phyloP scores from a whole-genome alignment of 805 yeast genomes.

The Starmerella tilneyi region DNA sequence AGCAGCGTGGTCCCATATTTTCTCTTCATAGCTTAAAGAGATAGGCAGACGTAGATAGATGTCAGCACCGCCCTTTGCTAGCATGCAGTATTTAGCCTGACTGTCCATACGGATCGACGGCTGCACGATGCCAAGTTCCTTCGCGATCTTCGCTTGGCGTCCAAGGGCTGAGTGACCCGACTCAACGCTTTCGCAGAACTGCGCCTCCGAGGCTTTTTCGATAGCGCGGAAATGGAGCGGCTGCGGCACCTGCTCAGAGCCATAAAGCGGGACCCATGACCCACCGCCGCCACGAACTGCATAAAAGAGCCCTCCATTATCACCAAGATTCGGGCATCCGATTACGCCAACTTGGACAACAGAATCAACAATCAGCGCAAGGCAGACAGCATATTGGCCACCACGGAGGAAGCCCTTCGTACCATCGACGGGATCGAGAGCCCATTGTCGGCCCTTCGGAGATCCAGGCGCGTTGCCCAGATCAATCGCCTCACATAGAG shows the following conservation, averaged over 20 bases:
- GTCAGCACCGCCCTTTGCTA: slow-evolving; percentile 87
- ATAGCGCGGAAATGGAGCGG: slow-evolving; percentile 45
- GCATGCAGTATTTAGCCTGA: slow-evolving; percentile 89
- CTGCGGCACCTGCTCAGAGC: slow-evolving; percentile 21
- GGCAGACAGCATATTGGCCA: slow-evolving; percentile 93
- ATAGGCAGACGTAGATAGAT: slow-evolving; percentile 82
- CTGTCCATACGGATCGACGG: slow-evolving; percentile 73
- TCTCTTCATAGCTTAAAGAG: slow-evolving; percentile 66
- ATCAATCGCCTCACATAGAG: slow-evolving; percentile 54
- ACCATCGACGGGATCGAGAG: slow-evolving; percentile 96
- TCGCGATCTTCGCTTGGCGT: slow-evolving; percentile 67
- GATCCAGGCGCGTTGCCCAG: slow-evolving; percentile 77
- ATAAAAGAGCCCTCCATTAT: slow-evolving; percentile 64
- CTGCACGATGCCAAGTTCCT: slow-evolving; percentile 46
- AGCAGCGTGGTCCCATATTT: slow-evolving; percentile 98
- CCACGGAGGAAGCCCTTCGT: slow-evolving; percentile 94
- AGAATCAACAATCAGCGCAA: slow-evolving; percentile 81
- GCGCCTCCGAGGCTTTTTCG: slow-evolving; percentile 40
- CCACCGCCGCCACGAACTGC: slow-evolving; percentile 64
- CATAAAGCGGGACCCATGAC: slow-evolving; percentile 38
- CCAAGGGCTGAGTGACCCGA: slow-evolving; percentile 89
- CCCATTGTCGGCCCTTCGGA: slow-evolving; percentile 77
- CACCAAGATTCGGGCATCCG: slow-evolving; percentile 83
- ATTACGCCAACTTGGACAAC: slow-evolving; percentile 80
- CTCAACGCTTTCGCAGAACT: slow-evolving; percentile 89